These are phyloP conservation scores for Yarrowia sp. DNA, from an alignment of 805 yeast genomes.

Conservation along the genomic window DNA sequence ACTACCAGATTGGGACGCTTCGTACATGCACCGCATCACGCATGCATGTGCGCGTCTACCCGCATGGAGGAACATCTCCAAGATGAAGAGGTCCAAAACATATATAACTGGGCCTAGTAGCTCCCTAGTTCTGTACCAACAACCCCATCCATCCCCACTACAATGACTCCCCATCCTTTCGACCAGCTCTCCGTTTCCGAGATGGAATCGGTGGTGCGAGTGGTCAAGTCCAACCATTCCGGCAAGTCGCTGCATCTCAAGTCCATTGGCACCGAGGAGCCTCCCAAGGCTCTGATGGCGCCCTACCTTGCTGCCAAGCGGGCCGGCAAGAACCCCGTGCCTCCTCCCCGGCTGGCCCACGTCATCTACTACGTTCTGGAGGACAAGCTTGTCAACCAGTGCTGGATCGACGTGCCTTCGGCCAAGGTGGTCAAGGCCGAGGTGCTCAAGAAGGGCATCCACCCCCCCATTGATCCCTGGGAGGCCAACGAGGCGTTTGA, in stretches of 20 bases:
- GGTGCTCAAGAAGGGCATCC: slow-evolving; percentile 63
- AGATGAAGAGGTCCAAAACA: slow-evolving; percentile 9
- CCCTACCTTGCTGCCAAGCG: slow-evolving; percentile 73
- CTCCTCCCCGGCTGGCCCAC: slow-evolving; percentile 72
- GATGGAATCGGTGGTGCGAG: slow-evolving; percentile 45
- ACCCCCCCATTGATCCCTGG: slow-evolving; percentile 76
- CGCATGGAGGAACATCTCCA: background rate
- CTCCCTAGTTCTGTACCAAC: background rate
- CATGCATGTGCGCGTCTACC: no score
- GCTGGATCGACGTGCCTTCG: slow-evolving; percentile 68
- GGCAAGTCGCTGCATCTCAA: slow-evolving; percentile 49
- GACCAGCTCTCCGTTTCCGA: slow-evolving; percentile 50
- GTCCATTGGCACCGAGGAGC: slow-evolving; percentile 57
- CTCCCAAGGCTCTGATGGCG: slow-evolving; percentile 77
- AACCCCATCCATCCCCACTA: slow-evolving; percentile 3
- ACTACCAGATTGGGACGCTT: no score
- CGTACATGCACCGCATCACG: no score
- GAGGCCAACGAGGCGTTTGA: slow-evolving; percentile 64
- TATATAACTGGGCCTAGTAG: background rate
- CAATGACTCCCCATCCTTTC: slow-evolving; percentile 47
- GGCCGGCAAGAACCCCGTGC: slow-evolving; percentile 55
- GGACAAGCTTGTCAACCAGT: slow-evolving; percentile 64
- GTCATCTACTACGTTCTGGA: slow-evolving; percentile 68
- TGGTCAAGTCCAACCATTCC: slow-evolving; percentile 45
- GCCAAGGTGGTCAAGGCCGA: slow-evolving; percentile 67